Evolutionary conservation across 164 flowering plant species (phyloP).

Genomic region (Houttuynia cordata): DNA sequence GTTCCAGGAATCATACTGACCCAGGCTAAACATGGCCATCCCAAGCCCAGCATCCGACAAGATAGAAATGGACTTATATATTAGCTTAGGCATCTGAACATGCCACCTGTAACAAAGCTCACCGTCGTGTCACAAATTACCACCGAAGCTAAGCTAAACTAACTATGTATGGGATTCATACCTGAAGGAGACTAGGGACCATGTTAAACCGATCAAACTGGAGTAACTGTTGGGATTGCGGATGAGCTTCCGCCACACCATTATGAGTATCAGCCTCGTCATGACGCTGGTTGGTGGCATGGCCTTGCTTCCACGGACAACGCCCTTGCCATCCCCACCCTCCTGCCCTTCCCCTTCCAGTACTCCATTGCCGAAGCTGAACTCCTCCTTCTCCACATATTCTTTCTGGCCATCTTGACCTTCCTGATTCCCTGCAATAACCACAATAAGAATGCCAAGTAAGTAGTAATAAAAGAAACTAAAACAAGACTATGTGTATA

Average conservation of each 20-base stretch:
- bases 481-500: neutral
- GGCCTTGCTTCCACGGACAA: constrained; percentile 6
- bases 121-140: neutral
- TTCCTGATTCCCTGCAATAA: constrained; percentile 15
- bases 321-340: neutral
- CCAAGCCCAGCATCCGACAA: constrained; percentile 97
- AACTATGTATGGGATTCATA: constrained; percentile 1
- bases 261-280: constrained; percentile 83
- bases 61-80: constrained; percentile 74
- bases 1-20: constrained; percentile 18
- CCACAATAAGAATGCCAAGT: neutral
- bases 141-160: no score
- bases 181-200: constrained; percentile 89
- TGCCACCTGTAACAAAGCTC: constrained; percentile 47
- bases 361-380: constrained; percentile 64
- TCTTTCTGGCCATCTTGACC: constrained; percentile 27
- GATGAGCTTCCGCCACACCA: constrained; percentile 96
- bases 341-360: constrained; percentile 7
- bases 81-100: constrained; percentile 69
- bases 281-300: constrained; percentile 96
- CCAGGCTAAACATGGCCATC: constrained; percentile 99
- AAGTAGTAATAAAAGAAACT: neutral
- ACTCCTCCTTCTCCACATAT: constrained; percentile 53
- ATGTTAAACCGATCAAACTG: constrained; percentile 74
- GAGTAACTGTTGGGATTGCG: constrained; percentile 93